These are phyloP conservation scores for Nothophytophthora sp. DNA, from an alignment of 352 stramenopile species.

Conservation along the genomic window DNA sequence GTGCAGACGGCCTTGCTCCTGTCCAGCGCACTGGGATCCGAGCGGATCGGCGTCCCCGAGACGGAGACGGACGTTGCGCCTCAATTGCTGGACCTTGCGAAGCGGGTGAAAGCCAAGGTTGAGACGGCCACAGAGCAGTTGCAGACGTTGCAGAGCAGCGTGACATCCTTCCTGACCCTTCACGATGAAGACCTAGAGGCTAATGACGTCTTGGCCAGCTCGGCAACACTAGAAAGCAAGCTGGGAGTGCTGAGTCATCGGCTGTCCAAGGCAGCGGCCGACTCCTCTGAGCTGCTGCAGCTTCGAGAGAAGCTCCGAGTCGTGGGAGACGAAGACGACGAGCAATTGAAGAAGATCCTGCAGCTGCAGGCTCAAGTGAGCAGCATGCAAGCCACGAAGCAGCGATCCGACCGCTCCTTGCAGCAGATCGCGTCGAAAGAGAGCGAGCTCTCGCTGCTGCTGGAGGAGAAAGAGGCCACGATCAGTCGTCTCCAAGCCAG, in stretches of 20 bases:
- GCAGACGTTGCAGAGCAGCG: constrained; percentile 8
- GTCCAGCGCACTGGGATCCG: constrained; percentile 2
- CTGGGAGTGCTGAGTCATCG: constrained; percentile 14
- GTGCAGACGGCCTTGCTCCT: constrained; percentile 19
- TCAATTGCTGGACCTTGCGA: constrained; percentile 23
- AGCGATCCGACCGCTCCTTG: constrained; percentile 15
- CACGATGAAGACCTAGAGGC: constrained; percentile 14
- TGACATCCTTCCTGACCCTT: constrained; percentile 30
- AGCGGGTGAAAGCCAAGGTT: constrained; percentile 1
- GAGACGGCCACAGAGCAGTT: constrained; percentile 3
- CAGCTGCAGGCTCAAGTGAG: constrained; percentile 32
- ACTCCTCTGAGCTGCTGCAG: constrained; percentile 1
- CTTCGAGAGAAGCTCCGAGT: constrained; percentile 12
- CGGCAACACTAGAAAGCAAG: constrained; percentile 2
- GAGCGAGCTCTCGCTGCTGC: constrained; percentile 18
- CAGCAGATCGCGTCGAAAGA: constrained; percentile 32
- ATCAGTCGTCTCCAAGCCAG: constrained; percentile 30
- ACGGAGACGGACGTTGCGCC: constrained; percentile 12
- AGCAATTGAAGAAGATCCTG: constrained; percentile 30
- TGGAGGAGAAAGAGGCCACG: constrained; percentile 26
- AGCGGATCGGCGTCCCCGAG: constrained; percentile 2
- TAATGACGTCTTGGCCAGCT: not conserved
- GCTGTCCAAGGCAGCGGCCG: constrained; percentile 1
- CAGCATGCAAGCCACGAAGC: constrained; percentile 20
- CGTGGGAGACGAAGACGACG: constrained; percentile 19